These are phyloP conservation scores for Pythium rhizo-oryzae DNA, from an alignment of 352 stramenopile genomes.

Conservation along the genomic window DNA sequence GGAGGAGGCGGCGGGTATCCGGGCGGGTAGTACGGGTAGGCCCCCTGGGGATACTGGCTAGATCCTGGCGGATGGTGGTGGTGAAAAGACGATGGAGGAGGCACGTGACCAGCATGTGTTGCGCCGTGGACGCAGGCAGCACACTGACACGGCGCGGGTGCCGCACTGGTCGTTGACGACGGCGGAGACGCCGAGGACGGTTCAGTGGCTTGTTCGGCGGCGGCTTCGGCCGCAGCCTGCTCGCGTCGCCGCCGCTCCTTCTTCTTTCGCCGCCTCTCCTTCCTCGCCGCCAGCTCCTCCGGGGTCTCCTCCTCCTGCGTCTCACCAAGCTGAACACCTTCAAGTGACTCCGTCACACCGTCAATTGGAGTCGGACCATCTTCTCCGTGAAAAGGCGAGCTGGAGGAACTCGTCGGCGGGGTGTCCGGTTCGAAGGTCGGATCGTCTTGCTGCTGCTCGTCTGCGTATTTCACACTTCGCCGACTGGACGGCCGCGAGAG, in stretches of 20 bases:
- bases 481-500: constrained; percentile 1
- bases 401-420: background rate
- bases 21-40: constrained; percentile 10
- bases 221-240: constrained; percentile 20
- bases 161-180: background rate
- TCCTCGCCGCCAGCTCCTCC: constrained; percentile 3
- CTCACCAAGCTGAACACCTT: background rate
- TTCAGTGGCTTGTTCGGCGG: constrained; percentile 24
- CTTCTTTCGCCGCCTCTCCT: constrained; percentile 20
- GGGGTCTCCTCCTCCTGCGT: constrained; percentile 1
- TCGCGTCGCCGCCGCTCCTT: constrained; percentile 33
- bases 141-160: constrained; percentile 3
- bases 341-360: background rate
- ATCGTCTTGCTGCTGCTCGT: background rate
- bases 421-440: background rate
- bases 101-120: background rate
- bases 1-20: constrained; percentile 6
- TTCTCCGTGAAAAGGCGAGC: background rate
- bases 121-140: constrained; percentile 4
- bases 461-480: background rate
- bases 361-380: background rate
- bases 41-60: background rate
- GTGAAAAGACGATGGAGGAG: background rate
- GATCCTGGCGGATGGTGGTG: constrained; percentile 3
- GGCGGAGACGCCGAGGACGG: background rate